Evolutionary conservation across 257 asterid species (phyloP).

Genomic region (Cordia subcordata): DNA sequence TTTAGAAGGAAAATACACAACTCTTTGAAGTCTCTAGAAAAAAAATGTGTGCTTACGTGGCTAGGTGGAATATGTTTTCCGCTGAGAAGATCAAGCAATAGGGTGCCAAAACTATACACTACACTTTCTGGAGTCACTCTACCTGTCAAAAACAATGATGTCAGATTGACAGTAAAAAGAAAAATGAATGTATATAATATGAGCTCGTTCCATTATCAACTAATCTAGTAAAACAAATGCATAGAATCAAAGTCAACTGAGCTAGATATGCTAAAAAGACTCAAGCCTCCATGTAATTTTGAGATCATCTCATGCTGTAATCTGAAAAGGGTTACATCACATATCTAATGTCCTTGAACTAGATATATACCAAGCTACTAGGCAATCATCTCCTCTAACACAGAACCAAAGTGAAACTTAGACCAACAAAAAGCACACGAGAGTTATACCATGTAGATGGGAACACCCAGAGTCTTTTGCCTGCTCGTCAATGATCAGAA

Average conservation of each 20-base stretch:
- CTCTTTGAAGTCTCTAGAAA: background rate
- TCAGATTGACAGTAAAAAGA: background rate
- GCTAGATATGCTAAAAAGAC: no score
- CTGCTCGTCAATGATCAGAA: background rate
- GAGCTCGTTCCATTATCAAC: background rate
- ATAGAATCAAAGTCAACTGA: no score
- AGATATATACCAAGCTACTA: no score
- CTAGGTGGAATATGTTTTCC: constrained; percentile 53
- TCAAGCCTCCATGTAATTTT: no score
- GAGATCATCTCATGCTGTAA: no score
- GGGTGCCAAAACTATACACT: constrained; percentile 48
- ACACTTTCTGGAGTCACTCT: constrained; percentile 40
- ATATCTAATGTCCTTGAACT: no score
- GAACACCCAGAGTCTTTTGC: background rate
- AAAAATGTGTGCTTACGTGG: constrained; percentile 29
- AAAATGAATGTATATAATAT: background rate
- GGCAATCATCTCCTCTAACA: no score
- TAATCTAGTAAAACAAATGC: background rate
- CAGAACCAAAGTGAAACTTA: no score
- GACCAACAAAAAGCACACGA: no score
- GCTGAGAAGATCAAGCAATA: constrained; percentile 48
- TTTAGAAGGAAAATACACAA: background rate
- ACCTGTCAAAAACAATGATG: constrained; percentile 27
- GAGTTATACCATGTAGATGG: no score
- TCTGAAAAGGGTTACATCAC: no score